A percentile compares a stretch with the other conserved stretches of the same genome.
phyloP scores from a whole-genome alignment of 441 rosid species.

The Gossypium gossypioides region DNA sequence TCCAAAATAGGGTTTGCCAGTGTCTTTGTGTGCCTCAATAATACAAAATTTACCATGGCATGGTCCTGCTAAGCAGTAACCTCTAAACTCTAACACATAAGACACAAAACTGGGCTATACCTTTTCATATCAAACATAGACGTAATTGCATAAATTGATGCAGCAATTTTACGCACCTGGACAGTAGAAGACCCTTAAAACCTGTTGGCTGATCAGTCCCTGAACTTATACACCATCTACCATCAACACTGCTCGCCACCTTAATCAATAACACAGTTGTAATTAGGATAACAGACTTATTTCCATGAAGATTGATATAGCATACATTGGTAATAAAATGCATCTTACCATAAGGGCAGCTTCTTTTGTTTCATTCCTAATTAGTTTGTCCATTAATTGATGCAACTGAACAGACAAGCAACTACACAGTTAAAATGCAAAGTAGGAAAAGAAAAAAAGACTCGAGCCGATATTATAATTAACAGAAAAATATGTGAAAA shows the following conservation, averaged over 20 bases:
- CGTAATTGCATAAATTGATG: background rate
- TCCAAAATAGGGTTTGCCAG: background rate
- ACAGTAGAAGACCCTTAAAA: constrained; percentile 60
- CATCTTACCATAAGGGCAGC: constrained; percentile 46
- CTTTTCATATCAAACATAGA: background rate
- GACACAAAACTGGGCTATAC: background rate
- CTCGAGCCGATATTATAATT: background rate
- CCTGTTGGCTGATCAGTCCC: constrained; percentile 39
- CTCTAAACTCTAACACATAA: background rate
- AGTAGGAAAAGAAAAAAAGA: background rate
- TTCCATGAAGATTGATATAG: constrained; percentile 13
- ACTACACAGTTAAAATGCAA: constrained; percentile 5
- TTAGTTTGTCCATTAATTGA: constrained; percentile 59
- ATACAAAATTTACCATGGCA: background rate
- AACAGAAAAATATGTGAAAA: background rate
- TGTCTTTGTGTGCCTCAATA: background rate
- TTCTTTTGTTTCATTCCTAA: constrained; percentile 48
- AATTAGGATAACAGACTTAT: constrained; percentile 12
- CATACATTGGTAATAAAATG: constrained; percentile 7
- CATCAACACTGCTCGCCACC: constrained; percentile 53
- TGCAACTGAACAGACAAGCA: constrained; percentile 46
- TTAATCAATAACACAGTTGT: constrained; percentile 22
- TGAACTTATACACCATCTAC: constrained; percentile 79
- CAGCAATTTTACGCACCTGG: constrained; percentile 44
- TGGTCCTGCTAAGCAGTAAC: background rate